A percentile compares a stretch with the other conserved stretches of the same genome.
Conservation (phyloP, 148 eudicot species). For the Talinum fruticosum region DNA sequence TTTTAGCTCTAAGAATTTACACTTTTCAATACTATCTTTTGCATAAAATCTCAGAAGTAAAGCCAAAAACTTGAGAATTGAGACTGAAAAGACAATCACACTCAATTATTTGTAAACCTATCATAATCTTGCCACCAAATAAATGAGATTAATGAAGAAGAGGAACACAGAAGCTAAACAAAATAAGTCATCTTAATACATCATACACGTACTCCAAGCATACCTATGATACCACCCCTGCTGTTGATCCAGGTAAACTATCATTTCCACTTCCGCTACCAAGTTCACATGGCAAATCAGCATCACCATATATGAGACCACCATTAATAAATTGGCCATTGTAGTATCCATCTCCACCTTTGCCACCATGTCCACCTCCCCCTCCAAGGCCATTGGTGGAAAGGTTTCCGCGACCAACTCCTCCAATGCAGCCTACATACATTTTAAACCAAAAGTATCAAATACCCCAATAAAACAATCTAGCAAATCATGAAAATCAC, state of each 20-base stretch:
- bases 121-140: not conserved
- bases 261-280: slow-evolving; percentile 94
- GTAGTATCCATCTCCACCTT: slow-evolving; percentile 82
- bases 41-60: not conserved
- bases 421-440: slow-evolving; percentile 73
- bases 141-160: not conserved
- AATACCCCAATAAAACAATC: not conserved
- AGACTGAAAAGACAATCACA: not conserved
- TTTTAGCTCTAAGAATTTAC: too few relatives aligned
- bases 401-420: slow-evolving; percentile 72
- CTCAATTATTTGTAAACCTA: not conserved
- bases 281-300: slow-evolving; percentile 91
- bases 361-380: slow-evolving; percentile 97
- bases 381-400: slow-evolving; percentile 74
- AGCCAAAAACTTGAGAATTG: not conserved
- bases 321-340: slow-evolving; percentile 55
- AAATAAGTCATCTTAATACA: not conserved
- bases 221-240: slow-evolving; percentile 95
- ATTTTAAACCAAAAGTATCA: not conserved
- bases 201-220: slow-evolving; percentile 21
- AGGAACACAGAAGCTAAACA: not conserved
- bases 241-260: slow-evolving; percentile 69
- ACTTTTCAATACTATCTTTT: too few relatives aligned
- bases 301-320: slow-evolving; percentile 70
- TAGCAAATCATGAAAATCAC: not conserved